These are phyloP conservation scores for Venturia carpophila DNA, from an alignment of 2,329 filamentous ascomycete genomes.

Conservation along the genomic window DNA sequence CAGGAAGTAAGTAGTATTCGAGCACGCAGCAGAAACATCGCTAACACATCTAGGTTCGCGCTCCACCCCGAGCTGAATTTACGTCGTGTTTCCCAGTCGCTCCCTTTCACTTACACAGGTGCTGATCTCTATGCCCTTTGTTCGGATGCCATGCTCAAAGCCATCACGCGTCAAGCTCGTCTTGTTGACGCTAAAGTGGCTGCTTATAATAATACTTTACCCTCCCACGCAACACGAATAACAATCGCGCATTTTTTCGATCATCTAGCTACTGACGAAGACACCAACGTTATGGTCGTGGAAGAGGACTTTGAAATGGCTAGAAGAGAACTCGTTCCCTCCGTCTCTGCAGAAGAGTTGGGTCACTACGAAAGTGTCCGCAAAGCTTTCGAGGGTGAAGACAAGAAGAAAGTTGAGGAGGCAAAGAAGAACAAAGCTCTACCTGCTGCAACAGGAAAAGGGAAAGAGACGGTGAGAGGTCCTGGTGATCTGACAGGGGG, in stretches of 20 bases:
- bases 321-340: conserved; percentile 79
- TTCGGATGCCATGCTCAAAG: conserved; percentile 98
- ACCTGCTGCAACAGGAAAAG: conserved; percentile 7
- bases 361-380: conserved; percentile 84
- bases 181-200: conserved; percentile 77
- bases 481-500: background rate
- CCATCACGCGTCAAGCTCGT: conserved; percentile 82
- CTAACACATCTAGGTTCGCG: conserved; percentile 56
- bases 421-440: conserved; percentile 11
- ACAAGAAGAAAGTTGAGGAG: conserved; percentile 15
- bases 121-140: conserved; percentile 96
- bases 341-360: conserved; percentile 85
- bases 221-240: conserved; percentile 39
- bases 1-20: conserved; percentile 62
- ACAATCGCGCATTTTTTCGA: conserved; percentile 95
- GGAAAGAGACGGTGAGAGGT: conserved; percentile 17
- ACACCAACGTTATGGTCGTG: conserved; percentile 78
- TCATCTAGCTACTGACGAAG: conserved; percentile 72
- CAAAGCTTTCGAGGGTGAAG: conserved; percentile 66
- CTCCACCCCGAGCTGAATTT: conserved; percentile 75
- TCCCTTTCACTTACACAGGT: conserved; percentile 95
- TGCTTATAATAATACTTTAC: conserved; percentile 47
- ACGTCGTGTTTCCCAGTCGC: conserved; percentile 58
- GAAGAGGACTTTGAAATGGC: conserved; percentile 83
- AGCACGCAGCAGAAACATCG: background rate